These are phyloP conservation scores for Moringa oleifera DNA, from an alignment of 345 rosid genomes.

Conservation along the genomic window DNA sequence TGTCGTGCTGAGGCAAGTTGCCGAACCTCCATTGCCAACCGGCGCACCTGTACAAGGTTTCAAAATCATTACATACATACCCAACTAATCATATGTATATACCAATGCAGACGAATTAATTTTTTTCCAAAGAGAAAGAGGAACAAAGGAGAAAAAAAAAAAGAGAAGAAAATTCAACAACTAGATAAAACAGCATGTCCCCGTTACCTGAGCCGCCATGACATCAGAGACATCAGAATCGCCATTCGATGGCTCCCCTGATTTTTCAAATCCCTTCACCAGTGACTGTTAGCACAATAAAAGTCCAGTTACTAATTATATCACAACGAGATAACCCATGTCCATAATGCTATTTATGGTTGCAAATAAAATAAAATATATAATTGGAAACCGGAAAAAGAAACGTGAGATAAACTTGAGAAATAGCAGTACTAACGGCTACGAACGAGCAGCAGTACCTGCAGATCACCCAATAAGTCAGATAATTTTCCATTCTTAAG, in stretches of 20 bases:
- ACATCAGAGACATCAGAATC: slow-evolving; percentile 58
- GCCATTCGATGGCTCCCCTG: slow-evolving; percentile 49
- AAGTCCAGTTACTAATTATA: background rate
- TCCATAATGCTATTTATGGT: background rate
- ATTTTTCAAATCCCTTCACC: slow-evolving; percentile 52
- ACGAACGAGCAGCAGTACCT: slow-evolving; percentile 35
- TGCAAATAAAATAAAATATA: background rate
- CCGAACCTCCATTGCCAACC: slow-evolving; percentile 62
- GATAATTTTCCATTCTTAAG: slow-evolving; percentile 80
- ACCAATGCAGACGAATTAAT: background rate
- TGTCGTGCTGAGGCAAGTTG: slow-evolving; percentile 59
- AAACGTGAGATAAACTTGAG: background rate
- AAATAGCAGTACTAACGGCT: background rate
- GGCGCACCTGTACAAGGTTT: slow-evolving; percentile 38
- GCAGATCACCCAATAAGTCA: slow-evolving; percentile 66
- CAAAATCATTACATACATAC: background rate
- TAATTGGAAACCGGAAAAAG: background rate
- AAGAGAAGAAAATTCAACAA: background rate
- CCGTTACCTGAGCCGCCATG: slow-evolving; percentile 58
- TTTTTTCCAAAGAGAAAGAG: no score
- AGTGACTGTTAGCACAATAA: slow-evolving; percentile 34
- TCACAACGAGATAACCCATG: background rate
- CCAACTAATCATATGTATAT: background rate
- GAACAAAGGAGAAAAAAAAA: background rate
- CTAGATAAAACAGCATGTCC: background rate